Evolutionary conservation across 2,329 filamentous ascomycete genomes (phyloP), one percentile per base, ranked within the genome.

Genomic region (Venturia oleaginea): DNA sequence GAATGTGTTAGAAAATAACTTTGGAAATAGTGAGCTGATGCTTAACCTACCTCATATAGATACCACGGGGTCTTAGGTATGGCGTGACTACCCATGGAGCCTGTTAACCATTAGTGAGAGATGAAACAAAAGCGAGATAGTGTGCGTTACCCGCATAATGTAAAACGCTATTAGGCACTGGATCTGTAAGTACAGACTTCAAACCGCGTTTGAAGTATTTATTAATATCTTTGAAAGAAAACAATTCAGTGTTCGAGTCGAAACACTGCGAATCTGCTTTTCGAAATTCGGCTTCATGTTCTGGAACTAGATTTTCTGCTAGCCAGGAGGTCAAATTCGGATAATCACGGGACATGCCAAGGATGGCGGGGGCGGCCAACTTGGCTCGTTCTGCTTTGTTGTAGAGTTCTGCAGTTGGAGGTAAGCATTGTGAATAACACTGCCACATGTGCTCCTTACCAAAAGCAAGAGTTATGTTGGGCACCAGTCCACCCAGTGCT

Each of bases 401-500:
- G 34, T 42, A 34, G 17, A 60, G 19, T 59, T 55, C 27, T 54
- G n/a, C 7, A 19, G 8, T 2, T 32, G 15, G 27, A 8, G 5
- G 24, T 54, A 42, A 48, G 37, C 32, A 10, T 59, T 2, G 8
- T 43, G 4, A 43, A 22, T 46, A n/a, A 4, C n/a, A 46, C 19
- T 5, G 10, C 24, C n/a, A 46, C 22, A 73, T 74, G 24, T 76
- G 76, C 13, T 77, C 69, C 0, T 70, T 65, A 3, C 69, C 48
- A 1, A 82, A 62, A 10, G 77, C 75, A 2, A 68, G 72, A 1
- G 72, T 73, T 11, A 78, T 68, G 32, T 80, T 78, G 0, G 79
- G 74, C 0, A 78, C 75, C 4, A 80, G 66, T 0, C 82, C 82
- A 3, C 83, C 82, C 0, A 84, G 67, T 0, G 80, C 82, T 1